Base-by-base conservation (phyloP, 805 yeast species). In the Yarrowia porcina region DNA sequence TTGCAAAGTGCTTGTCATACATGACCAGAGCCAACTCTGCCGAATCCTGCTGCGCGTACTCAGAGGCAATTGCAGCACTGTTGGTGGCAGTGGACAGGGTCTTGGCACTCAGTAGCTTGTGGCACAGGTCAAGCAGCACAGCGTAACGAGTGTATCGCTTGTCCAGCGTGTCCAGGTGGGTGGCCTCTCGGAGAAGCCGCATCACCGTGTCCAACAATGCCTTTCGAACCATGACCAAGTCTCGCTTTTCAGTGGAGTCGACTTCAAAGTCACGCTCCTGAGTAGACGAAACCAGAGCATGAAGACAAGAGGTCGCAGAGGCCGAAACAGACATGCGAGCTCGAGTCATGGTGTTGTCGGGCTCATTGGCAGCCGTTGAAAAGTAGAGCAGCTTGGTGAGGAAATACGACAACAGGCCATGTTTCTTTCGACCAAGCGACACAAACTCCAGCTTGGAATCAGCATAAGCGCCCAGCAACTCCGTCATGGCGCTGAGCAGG, bases 401-500 rank as follows among this genome's bases (percentile, higher is more conserved):
- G 64, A 91, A 80, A 67, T 89, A 83, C 70, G 90, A 89, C 65
- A 92, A 73, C 0, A 93, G 86, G 0, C 96, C 87, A 0, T 90
- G 79, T 30, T 56, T 56, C 30, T 28, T 38, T 7, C 39, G 28
- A 6, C 61, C 61, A 6, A 56, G 61, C 7, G 47, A 39, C 36
- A 56, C 49, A 41, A 56, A 56, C 68, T 91, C 97, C 56, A 88
- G 79, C 71, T 92, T 92, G 57, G 91, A 83, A 65, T 85, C 86
- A 65, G 86, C 87, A 71, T 91, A 92, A 1, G 97, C 88, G 1
- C 86, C 82, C 8, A 92, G 73, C 8, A 90, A 74, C 67, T 92
- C 97, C 0, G 85, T 80, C 39, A 91, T 73, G 0, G 83, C 74
- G 67, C 85, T 89, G 39, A 92, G 74, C 50, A 92, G 73, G 71